Base-by-base conservation (phyloP, 768 basidiomycete genomes). In the Kwoniella mangroviensis region DNA sequence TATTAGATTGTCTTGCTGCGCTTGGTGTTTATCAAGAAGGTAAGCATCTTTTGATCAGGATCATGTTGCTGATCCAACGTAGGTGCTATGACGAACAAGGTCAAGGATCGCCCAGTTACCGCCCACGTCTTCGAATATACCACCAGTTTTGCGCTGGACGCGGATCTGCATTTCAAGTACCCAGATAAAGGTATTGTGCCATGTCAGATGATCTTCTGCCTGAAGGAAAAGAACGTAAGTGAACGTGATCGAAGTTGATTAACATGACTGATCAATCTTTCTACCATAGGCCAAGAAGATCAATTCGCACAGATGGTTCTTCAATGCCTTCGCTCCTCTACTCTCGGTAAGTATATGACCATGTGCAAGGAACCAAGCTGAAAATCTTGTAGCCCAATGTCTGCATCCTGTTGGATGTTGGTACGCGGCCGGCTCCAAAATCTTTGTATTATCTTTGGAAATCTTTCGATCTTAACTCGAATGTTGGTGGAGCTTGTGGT, bases 361-460 rank as follows among this genome's bases (percentile, higher is more conserved):
- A 19, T 21, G 51, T 24, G 17, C 19, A 34, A 12, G 10, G 70
- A n/a, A 41, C 43, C 4, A 11, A 19, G 45, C 73, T 68, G n/a
- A 59, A 21, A 6, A 55, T 34, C 34, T 34, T 34, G 34, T 34
- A 95, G 91, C 95, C 94, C 7, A 97, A 96, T 75, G 89, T 98
- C 10, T 94, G 93, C 77, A 89, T 97, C 22, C 86, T 98, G 28
- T 84, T 98, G 58, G 96, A 98, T 73, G 96, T 98, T 10, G 96
- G 96, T 0, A 98, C 96, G 2, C 88, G 90, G 40, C 96, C 96
- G 0, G 89, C 88, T 7, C 90, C 88, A 59, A 94, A 91, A 76
- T 93, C 92, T 45, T 88, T 98, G 45, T 98, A 98, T 81, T 89
- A 91, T 70, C 86, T 98, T 6, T 98, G 96, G 96, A 98, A 98